phyloP scores from a whole-genome alignment of 371 early-diverging fungal genomes.

The Amoeboradix gromovi region DNA sequence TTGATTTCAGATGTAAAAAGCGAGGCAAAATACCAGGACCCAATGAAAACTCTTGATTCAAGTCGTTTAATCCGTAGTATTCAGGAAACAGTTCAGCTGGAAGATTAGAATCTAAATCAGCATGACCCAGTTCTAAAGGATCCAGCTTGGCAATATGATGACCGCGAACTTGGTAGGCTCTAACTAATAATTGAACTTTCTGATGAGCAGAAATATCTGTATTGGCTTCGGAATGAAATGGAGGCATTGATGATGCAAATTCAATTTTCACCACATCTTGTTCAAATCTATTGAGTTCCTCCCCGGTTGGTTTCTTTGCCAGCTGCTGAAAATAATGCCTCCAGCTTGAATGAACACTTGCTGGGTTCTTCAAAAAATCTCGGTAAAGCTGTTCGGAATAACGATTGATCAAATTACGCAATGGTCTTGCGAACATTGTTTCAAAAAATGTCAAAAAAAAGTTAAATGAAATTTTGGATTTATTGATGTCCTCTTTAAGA shows the following conservation, averaged over 20 bases:
- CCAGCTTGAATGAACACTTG: too few species aligned
- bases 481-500: too few species aligned
- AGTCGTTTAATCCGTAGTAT: conserved; percentile 78
- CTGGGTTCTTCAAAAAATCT: too few species aligned
- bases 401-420: too few species aligned
- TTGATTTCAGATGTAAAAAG: conserved; percentile 28
- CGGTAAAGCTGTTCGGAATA: too few species aligned
- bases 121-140: conserved; percentile 50
- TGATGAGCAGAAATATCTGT: conserved; percentile 65
- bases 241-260: conserved; percentile 6
- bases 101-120: conserved; percentile 22
- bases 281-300: too few species aligned
- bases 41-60: conserved; percentile 58
- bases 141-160: conserved; percentile 78
- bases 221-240: conserved; percentile 16
- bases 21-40: conserved; percentile 62
- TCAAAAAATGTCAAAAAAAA: too few species aligned
- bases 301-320: too few species aligned
- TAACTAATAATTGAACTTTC: conserved; percentile 83
- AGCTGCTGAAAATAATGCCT: too few species aligned
- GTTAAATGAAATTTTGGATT: too few species aligned
- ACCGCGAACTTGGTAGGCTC: conserved; percentile 82
- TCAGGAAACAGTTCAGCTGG: conserved; percentile 51
- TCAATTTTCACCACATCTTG: too few species aligned
- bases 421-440: too few species aligned